These are phyloP conservation scores for Arabidopsis hybrid DNA, from an alignment of 441 rosid genomes.

Conservation along the genomic window DNA sequence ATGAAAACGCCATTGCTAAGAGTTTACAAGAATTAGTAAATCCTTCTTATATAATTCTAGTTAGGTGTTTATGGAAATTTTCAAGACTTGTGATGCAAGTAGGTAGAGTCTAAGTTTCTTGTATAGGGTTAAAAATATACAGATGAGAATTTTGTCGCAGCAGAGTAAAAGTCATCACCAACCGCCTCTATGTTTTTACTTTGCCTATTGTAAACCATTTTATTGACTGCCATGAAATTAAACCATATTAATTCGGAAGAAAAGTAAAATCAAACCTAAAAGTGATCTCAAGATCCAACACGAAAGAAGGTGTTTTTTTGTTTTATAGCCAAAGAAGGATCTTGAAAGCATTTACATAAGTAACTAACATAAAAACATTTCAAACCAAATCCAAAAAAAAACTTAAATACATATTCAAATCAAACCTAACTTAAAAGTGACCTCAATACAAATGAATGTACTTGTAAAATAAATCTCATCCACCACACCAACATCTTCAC, in stretches of 20 bases:
- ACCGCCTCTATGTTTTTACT: conserved; percentile 44
- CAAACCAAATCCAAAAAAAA: conserved; percentile 21
- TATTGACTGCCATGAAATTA: conserved; percentile 19
- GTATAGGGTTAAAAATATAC: conserved; percentile 21
- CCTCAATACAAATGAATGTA: not conserved
- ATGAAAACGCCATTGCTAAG: conserved; percentile 52
- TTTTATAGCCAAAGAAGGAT: conserved; percentile 10
- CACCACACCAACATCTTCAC: conserved; percentile 18
- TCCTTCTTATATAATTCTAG: conserved; percentile 16
- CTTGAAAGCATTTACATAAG: conserved; percentile 12
- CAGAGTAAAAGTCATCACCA: conserved; percentile 74
- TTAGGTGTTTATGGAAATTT: not conserved
- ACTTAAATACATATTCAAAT: conserved; percentile 26
- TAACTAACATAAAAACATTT: conserved; percentile 2
- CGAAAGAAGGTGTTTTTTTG: conserved; percentile 22
- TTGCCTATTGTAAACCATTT: not conserved
- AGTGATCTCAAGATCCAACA: conserved; percentile 1
- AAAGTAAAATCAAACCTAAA: conserved; percentile 52
- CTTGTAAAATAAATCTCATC: conserved; percentile 9
- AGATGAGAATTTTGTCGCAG: conserved; percentile 50
- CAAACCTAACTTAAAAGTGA: conserved; percentile 24
- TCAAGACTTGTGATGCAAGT: conserved; percentile 36
- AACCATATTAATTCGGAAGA: conserved; percentile 17
- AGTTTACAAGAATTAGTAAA: conserved; percentile 7
- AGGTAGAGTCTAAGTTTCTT: conserved; percentile 35